phyloP scores from a whole-genome alignment of 768 basidiomycete species.

The Mycena latifolia region DNA sequence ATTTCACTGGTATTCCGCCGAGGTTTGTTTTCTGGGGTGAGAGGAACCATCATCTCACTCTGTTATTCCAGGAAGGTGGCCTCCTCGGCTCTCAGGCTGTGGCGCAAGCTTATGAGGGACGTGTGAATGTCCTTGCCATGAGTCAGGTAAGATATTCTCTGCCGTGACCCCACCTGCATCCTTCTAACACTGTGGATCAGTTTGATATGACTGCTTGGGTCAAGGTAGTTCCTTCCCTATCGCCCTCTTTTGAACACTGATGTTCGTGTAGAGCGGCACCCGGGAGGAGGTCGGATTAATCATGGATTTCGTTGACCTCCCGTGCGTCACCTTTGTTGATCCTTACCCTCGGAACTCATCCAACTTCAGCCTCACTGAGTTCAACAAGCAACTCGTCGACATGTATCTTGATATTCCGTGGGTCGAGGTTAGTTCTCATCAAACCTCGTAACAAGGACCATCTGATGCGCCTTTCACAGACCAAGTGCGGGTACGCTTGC shows the following conservation, averaged over 20 bases:
- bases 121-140: conserved; percentile 83
- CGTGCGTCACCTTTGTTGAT: conserved; percentile 30
- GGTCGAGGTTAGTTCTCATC: conserved; percentile 58
- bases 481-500: conserved; percentile 94
- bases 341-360: conserved; percentile 6
- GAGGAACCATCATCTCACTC: conserved; percentile 29
- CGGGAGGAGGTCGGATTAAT: conserved; percentile 87
- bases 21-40: conserved; percentile 55
- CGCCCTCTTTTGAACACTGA: conserved; percentile 30
- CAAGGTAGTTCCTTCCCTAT: conserved; percentile 65
- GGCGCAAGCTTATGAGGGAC: conserved; percentile 77
- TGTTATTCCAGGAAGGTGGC: conserved; percentile 75
- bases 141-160: conserved; percentile 68
- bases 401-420: conserved; percentile 88
- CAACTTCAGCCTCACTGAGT: conserved; percentile 74
- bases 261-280: conserved; percentile 64
- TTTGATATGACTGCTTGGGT: conserved; percentile 98
- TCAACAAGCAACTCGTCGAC: conserved; percentile 84
- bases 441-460: conserved; percentile 15
- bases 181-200: conserved; percentile 50
- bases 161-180: conserved; percentile 9
- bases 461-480: conserved; percentile 56
- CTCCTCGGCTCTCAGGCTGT: conserved; percentile 93
- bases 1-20: conserved; percentile 90
- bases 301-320: conserved; percentile 82